Conservation (phyloP, 257 asterid genomes). For the Solanum tacnaense region DNA sequence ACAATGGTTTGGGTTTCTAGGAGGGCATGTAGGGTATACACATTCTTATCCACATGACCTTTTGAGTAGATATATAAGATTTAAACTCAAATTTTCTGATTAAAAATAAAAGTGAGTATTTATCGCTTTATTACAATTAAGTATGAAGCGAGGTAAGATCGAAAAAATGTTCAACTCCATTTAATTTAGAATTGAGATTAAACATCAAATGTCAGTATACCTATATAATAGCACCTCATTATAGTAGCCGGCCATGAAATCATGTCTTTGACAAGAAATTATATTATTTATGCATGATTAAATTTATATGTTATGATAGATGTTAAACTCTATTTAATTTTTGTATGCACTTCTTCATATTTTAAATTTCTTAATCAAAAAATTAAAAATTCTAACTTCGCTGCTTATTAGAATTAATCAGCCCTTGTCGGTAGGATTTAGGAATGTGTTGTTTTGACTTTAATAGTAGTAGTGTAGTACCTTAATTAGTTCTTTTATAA, state of each 20-base stretch:
- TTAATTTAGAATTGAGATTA: neutral
- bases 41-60: neutral
- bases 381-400: accelerated
- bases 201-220: neutral
- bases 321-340: neutral
- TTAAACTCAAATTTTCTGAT: accelerated
- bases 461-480: neutral
- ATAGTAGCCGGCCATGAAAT: neutral
- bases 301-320: neutral
- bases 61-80: neutral
- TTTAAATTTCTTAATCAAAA: neutral
- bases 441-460: neutral
- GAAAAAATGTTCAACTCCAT: neutral
- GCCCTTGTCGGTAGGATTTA: neutral
- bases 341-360: neutral
- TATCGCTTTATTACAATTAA: neutral
- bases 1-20: neutral
- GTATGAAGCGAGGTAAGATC: neutral
- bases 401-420: neutral
- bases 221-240: neutral
- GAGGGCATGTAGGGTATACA: neutral
- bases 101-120: neutral
- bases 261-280: neutral
- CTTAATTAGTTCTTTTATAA: neutral
- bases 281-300: neutral